Conservation (phyloP, 176 grass and related monocot genomes). For the bread wheat (Triticum aestivum) region DNA sequence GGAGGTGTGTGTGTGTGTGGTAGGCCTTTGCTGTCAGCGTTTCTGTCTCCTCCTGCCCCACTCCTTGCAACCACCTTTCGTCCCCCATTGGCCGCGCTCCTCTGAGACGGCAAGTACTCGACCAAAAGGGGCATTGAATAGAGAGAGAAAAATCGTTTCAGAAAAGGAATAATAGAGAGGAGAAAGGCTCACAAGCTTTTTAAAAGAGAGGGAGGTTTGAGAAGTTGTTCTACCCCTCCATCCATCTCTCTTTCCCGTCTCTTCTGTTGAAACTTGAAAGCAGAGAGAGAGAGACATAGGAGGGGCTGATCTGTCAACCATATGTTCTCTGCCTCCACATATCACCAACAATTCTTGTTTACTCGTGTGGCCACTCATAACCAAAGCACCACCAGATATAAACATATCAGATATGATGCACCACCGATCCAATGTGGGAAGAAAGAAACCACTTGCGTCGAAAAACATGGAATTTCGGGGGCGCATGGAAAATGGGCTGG, state of each 20-base stretch:
- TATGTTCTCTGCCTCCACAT: conserved; percentile 24
- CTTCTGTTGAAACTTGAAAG: background rate
- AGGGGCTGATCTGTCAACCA: conserved; percentile 30
- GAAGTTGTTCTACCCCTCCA: conserved; percentile 45
- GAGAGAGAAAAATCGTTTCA: background rate
- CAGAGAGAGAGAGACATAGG: background rate
- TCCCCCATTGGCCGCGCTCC: conserved; percentile 59
- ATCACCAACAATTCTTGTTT: conserved; percentile 26
- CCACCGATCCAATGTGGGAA: background rate
- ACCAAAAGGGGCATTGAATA: conserved; percentile 79
- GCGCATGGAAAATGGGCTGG: conserved; percentile 47
- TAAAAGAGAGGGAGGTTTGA: conserved; percentile 1
- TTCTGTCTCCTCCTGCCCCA: conserved; percentile 50
- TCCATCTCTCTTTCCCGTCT: background rate
- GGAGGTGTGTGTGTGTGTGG: conserved; percentile 18
- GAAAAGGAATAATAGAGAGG: background rate
- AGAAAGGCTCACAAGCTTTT: conserved; percentile 33
- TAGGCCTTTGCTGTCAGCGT: conserved; percentile 53
- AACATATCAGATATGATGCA: conserved; percentile 25
- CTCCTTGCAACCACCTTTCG: conserved; percentile 67
- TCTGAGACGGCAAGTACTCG: conserved; percentile 82
- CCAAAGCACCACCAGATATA: conserved; percentile 21
- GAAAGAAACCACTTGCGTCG: conserved; percentile 36
- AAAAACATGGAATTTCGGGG: conserved; percentile 28
- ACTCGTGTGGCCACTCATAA: conserved; percentile 15